Conservation (phyloP, 148 eudicot genomes). For the Rhododendron henanense region DNA sequence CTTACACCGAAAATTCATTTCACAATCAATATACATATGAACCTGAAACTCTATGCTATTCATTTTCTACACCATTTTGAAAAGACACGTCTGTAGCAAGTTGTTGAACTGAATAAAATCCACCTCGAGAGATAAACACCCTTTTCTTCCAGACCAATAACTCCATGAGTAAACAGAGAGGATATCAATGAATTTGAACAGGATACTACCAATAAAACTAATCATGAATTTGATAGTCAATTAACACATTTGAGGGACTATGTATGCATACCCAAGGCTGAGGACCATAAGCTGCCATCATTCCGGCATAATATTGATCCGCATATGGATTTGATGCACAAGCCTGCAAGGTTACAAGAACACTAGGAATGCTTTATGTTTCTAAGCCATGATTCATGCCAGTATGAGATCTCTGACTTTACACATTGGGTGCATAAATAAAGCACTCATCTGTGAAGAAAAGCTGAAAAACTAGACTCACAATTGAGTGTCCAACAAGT, state of each 20-base stretch:
- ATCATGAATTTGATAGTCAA: neutral
- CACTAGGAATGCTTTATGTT: neutral
- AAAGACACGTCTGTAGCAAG: neutral
- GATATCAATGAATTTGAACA: neutral
- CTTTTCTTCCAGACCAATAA: neutral
- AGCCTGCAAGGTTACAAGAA: slow-evolving; percentile 45
- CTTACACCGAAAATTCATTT: neutral
- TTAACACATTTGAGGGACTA: neutral
- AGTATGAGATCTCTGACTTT: neutral
- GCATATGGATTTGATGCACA: slow-evolving; percentile 69
- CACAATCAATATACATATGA: neutral
- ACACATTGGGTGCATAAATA: neutral
- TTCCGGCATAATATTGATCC: slow-evolving; percentile 74
- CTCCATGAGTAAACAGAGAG: slow-evolving; percentile 2
- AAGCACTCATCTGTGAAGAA: slow-evolving; percentile 7
- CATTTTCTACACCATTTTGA: neutral
- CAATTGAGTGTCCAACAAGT: slow-evolving; percentile 90
- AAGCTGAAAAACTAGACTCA: slow-evolving; percentile 34
- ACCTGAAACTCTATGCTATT: neutral
- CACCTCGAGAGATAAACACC: neutral
- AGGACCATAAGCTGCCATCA: slow-evolving; percentile 83
- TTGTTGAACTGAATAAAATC: neutral
- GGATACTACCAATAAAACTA: neutral
- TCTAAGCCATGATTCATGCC: slow-evolving; percentile 2
- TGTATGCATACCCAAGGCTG: slow-evolving; percentile 55